Percentiles rank a stretch among this genome's conserved stretches.
Conservation (phyloP, 768 basidiomycete species). For the Boletus speciosus region DNA sequence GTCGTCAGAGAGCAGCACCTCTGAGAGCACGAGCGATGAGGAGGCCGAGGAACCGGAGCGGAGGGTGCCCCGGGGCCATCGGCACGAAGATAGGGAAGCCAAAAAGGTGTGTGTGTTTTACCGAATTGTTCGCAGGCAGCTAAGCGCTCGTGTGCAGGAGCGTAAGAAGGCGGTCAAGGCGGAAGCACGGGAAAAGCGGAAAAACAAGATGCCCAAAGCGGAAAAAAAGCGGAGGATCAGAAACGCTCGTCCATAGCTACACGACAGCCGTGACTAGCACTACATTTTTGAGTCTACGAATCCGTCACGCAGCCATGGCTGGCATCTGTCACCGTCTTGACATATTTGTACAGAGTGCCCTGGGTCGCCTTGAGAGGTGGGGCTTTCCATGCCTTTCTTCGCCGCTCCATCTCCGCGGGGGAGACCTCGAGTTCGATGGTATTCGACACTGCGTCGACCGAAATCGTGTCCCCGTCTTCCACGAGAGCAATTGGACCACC, state of each 20-base stretch:
- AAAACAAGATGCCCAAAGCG: slow-evolving; percentile 92
- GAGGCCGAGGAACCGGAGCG: slow-evolving; percentile 41
- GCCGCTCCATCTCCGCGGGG: slow-evolving; percentile 71
- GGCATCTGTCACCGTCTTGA: slow-evolving; percentile 84
- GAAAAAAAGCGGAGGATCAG: slow-evolving; percentile 90
- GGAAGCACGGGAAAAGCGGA: slow-evolving; percentile 82
- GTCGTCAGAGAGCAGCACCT: slow-evolving; percentile 22
- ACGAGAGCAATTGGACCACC: slow-evolving; percentile 93
- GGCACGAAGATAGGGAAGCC: slow-evolving; percentile 85
- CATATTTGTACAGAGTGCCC: slow-evolving; percentile 87
- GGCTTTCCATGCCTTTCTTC: slow-evolving; percentile 73
- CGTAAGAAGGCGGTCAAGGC: slow-evolving; percentile 88
- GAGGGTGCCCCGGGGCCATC: slow-evolving; percentile 75
- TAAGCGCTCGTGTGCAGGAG: slow-evolving; percentile 50
- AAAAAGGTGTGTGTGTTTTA: slow-evolving; percentile 63
- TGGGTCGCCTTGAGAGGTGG: slow-evolving; percentile 81
- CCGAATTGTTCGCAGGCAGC: slow-evolving; percentile 5
- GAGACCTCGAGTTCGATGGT: slow-evolving; percentile 75
- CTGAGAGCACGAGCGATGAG: slow-evolving; percentile 30
- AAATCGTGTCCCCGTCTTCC: slow-evolving; percentile 80
- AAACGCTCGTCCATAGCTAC: slow-evolving; percentile 21
- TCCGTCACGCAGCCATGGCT: slow-evolving; percentile 92
- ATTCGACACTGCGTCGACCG: slow-evolving; percentile 86
- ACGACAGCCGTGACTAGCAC: slow-evolving; percentile 11
- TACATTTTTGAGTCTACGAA: slow-evolving; percentile 41